Conservation (phyloP, 306 rosid genomes). For the Citrullus mucosospermus region DNA sequence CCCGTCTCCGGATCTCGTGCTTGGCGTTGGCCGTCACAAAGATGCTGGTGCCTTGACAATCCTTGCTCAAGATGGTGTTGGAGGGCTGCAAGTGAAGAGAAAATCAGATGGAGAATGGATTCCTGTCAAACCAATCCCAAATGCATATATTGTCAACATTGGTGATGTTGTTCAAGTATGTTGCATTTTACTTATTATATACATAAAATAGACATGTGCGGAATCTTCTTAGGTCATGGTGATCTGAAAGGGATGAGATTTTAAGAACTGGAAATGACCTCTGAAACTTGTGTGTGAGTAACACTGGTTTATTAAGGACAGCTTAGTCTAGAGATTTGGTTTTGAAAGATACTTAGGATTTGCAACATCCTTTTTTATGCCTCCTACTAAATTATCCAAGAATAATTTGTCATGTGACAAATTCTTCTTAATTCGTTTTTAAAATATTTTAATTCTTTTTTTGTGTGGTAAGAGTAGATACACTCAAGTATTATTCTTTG, state of each 20-base stretch:
- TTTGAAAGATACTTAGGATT: too few species aligned
- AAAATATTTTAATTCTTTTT: too few species aligned
- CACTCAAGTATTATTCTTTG: too few species aligned
- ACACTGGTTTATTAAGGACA: not conserved
- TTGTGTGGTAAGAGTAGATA: too few species aligned
- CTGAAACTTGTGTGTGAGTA: not conserved
- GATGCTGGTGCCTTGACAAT: conserved; percentile 60
- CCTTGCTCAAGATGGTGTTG: conserved; percentile 69
- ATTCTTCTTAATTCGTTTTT: too few species aligned
- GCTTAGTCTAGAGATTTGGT: not conserved
- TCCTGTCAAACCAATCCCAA: conserved; percentile 36
- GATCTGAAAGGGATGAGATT: not conserved
- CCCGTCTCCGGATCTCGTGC: conserved; percentile 54
- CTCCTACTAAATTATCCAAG: too few species aligned
- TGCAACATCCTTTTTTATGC: too few species aligned
- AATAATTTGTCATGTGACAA: too few species aligned
- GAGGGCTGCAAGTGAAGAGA: conserved; percentile 50
- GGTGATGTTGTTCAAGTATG: conserved; percentile 68
- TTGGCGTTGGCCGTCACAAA: conserved; percentile 84
- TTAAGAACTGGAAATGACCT: not conserved
- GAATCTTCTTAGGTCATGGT: not conserved
- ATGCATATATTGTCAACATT: conserved; percentile 58
- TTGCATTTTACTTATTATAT: not conserved
- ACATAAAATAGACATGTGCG: not conserved
- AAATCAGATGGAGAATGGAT: conserved; percentile 66